Evolutionary conservation across 257 asterid species (phyloP).

Genomic region (Coffea canephora): DNA sequence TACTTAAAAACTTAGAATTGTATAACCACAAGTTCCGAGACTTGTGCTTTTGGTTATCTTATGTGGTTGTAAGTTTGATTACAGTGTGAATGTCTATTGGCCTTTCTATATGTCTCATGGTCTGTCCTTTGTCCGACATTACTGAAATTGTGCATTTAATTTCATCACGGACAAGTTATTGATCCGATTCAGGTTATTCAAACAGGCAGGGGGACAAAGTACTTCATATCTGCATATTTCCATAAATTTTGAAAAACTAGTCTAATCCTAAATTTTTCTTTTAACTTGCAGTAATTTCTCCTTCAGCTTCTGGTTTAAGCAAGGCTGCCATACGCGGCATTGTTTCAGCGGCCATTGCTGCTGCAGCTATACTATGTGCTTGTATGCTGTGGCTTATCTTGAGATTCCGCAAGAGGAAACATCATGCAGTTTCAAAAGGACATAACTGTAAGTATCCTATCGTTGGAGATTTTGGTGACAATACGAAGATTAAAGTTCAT

Average conservation of each 20-base stretch:
- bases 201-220: too few species aligned
- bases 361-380: constrained; percentile 63
- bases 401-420: constrained; percentile 48
- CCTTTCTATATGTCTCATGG: not conserved
- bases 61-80: not conserved
- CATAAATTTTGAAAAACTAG: not conserved
- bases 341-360: constrained; percentile 74
- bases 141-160: too few species aligned
- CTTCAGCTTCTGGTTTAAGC: constrained; percentile 65
- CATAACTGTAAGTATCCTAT: constrained; percentile 58
- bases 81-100: not conserved
- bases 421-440: constrained; percentile 42
- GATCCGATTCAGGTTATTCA: too few species aligned
- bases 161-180: not conserved
- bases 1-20: not conserved
- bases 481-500: too few species aligned
- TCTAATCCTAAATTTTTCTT: not conserved
- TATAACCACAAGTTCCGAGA: not conserved
- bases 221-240: not conserved
- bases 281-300: constrained; percentile 36
- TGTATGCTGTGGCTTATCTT: constrained; percentile 46
- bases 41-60: not conserved
- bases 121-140: too few species aligned
- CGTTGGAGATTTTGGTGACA: constrained; percentile 7
- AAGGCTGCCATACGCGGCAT: constrained; percentile 81